A percentile compares a stretch with the other conserved stretches of the same genome.
These are phyloP conservation scores for Rosa chinensis DNA, from an alignment of 306 rosid species.

Conservation along the genomic window DNA sequence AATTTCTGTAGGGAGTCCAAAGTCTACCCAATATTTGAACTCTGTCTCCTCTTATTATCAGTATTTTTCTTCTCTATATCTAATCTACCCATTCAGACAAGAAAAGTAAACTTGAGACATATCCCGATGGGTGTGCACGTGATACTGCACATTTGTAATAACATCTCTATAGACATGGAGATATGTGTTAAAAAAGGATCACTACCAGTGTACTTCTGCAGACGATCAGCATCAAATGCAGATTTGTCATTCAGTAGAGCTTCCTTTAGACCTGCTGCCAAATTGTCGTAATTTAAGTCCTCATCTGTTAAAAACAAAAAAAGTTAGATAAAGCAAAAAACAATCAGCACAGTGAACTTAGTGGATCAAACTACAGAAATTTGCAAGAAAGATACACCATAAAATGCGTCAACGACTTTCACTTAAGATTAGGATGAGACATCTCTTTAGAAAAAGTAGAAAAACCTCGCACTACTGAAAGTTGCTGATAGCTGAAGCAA, in stretches of 20 bases:
- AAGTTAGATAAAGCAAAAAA: not conserved
- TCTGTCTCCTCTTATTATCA: not conserved
- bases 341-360: not conserved
- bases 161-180: constrained; percentile 8
- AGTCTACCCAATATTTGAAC: not conserved
- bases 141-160: not conserved
- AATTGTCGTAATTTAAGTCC: constrained; percentile 78
- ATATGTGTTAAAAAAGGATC: constrained; percentile 22
- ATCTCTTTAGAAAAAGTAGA: not conserved
- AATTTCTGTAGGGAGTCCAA: not conserved
- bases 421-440: not conserved
- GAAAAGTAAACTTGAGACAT: not conserved
- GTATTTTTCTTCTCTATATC: not conserved
- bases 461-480: not conserved
- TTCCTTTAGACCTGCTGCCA: constrained; percentile 80
- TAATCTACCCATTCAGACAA: not conserved
- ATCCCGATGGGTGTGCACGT: not conserved
- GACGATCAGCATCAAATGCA: constrained; percentile 81
- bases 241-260: constrained; percentile 76
- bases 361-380: not conserved
- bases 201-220: constrained; percentile 82
- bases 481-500: not conserved
- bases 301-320: constrained; percentile 42
- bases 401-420: not conserved
- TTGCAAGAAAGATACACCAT: not conserved